Percentiles rank a stretch among this genome's conserved stretches.
phyloP scores from a whole-genome alignment of 2,329 filamentous ascomycete genomes.

The Aciculosporium take region DNA sequence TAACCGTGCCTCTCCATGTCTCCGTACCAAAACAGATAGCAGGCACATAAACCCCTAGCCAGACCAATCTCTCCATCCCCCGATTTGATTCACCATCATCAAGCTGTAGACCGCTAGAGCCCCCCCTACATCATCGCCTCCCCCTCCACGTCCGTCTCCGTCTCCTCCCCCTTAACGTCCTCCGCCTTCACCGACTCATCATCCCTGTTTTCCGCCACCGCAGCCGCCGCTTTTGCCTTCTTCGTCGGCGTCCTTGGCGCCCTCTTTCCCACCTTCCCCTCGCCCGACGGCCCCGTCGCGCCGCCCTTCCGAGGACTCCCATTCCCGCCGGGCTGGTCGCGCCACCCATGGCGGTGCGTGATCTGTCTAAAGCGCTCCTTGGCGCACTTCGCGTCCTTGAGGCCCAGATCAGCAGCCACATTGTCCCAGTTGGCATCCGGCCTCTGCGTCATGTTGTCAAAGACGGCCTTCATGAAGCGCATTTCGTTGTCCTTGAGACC shows the following conservation, averaged over 20 bases:
- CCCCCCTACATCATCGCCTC: constrained; percentile 5
- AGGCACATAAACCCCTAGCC: no score
- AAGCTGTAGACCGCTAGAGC: no score
- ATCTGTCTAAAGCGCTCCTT: constrained; percentile 28
- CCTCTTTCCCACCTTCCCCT: constrained; percentile 20
- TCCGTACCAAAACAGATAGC: neutral
- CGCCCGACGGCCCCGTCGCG: constrained; percentile 8
- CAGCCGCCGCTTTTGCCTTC: constrained; percentile 13
- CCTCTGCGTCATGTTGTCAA: constrained; percentile 26
- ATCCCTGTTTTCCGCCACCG: constrained; percentile 7
- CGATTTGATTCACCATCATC: no score
- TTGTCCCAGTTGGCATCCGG: constrained; percentile 27
- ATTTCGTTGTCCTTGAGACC: constrained; percentile 22
- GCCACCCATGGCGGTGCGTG: constrained; percentile 26
- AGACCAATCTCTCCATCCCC: no score
- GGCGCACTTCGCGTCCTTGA: constrained; percentile 28
- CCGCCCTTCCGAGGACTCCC: constrained; percentile 16
- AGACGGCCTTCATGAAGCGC: constrained; percentile 26
- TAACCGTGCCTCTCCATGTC: neutral
- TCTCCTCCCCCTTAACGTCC: neutral
- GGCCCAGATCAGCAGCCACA: constrained; percentile 21
- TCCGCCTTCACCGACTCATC: constrained; percentile 9
- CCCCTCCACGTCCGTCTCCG: constrained; percentile 6
- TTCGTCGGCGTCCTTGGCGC: constrained; percentile 16
- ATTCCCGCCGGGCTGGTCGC: constrained; percentile 9